phyloP scores from a whole-genome alignment of 1,284 basidiomycete genomes.

The Prillingera fragicola region DNA sequence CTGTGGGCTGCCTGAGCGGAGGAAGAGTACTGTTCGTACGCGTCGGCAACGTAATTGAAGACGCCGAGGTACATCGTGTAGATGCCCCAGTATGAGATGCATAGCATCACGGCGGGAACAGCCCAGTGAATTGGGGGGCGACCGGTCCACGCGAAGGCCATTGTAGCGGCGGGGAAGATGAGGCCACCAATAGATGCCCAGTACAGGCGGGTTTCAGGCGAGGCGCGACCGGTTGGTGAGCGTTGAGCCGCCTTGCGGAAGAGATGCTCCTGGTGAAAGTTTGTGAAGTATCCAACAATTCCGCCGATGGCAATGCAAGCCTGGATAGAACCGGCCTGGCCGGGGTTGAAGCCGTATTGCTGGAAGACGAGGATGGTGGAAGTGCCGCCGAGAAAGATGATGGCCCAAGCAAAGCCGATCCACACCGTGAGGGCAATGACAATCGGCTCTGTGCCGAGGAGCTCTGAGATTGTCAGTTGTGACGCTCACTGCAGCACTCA shows the following conservation, averaged over 20 bases:
- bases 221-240: constrained; percentile 39
- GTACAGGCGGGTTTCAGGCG: constrained; percentile 51
- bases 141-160: constrained; percentile 43
- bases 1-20: constrained; percentile 47
- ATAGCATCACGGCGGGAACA: constrained; percentile 33
- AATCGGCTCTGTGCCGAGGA: constrained; percentile 50
- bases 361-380: constrained; percentile 35
- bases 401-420: constrained; percentile 48
- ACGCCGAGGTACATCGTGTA: constrained; percentile 40
- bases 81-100: constrained; percentile 31
- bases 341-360: constrained; percentile 37
- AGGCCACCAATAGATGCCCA: constrained; percentile 43
- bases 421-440: constrained; percentile 49
- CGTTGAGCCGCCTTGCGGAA: constrained; percentile 26
- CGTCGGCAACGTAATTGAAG: constrained; percentile 44
- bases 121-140: constrained; percentile 32
- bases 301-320: constrained; percentile 53
- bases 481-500: constrained; percentile 16
- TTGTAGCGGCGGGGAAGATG: constrained; percentile 39
- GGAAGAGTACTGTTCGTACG: constrained; percentile 45
- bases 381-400: constrained; percentile 37
- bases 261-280: constrained; percentile 49
- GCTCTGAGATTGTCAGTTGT: constrained; percentile 23
- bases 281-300: constrained; percentile 64
- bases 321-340: constrained; percentile 30